Conservation (phyloP, 2,329 filamentous ascomycete genomes). For the Sclerotinia minor region DNA sequence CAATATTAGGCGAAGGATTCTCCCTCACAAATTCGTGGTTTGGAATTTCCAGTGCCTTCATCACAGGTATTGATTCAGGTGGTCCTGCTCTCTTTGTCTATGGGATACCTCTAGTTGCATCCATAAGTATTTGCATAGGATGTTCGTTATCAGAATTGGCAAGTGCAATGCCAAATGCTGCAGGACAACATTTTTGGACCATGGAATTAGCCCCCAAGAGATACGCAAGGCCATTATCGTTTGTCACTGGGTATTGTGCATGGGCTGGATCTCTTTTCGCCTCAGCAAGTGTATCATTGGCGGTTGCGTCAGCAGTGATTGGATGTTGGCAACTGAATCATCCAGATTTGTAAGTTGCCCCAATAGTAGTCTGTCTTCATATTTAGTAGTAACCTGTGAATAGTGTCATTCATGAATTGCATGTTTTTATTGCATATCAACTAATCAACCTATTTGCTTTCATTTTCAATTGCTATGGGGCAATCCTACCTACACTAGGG, state of each 20-base stretch:
- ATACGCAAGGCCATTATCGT: constrained; percentile 23
- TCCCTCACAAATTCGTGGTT: constrained; percentile 25
- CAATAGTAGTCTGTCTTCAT: background rate
- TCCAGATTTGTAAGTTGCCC: constrained; percentile 17
- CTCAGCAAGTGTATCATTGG: constrained; percentile 20
- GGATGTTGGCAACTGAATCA: constrained; percentile 23
- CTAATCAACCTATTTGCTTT: constrained; percentile 18
- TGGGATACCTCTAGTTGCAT: constrained; percentile 18
- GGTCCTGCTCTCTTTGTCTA: constrained; percentile 24
- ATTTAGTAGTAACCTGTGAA: background rate
- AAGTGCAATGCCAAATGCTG: constrained; percentile 25
- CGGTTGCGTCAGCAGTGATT: constrained; percentile 19
- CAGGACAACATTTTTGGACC: constrained; percentile 24
- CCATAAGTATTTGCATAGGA: constrained; percentile 15
- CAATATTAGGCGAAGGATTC: constrained; percentile 22
- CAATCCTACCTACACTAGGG: constrained; percentile 19
- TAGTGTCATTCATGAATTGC: constrained; percentile 15
- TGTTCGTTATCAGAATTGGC: constrained; percentile 22
- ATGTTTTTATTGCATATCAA: constrained; percentile 25
- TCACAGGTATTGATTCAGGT: constrained; percentile 22
- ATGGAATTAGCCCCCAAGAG: constrained; percentile 23
- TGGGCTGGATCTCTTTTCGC: constrained; percentile 24
- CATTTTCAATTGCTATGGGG: constrained; percentile 22
- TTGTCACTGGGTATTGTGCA: constrained; percentile 21
- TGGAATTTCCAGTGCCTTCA: constrained; percentile 23